Percentiles rank a stretch among this genome's conserved stretches.
phyloP scores from a whole-genome alignment of 192 early-diverging fungal genomes.

The Coemansia sp. region DNA sequence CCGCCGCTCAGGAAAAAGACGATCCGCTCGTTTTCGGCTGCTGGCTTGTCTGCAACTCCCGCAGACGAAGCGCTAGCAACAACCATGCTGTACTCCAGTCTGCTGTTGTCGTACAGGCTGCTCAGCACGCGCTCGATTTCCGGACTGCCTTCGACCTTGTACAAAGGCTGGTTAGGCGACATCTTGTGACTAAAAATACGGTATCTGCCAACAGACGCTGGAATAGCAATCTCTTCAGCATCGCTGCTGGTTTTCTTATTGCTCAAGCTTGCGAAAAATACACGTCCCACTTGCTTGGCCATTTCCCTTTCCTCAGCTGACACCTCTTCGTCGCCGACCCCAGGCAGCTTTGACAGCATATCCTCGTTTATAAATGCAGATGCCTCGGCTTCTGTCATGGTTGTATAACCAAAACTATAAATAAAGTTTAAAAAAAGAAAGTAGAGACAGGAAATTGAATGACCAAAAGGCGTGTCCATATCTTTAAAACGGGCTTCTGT shows the following conservation, averaged over 20 bases:
- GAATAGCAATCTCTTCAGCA: neutral
- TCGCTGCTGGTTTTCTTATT: neutral
- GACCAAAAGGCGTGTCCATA: neutral
- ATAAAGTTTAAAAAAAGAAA: neutral
- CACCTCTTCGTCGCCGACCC: conserved; percentile 26
- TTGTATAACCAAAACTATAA: neutral
- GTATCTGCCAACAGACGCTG: conserved; percentile 3
- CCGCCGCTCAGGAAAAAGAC: conserved; percentile 20
- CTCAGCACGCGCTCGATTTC: neutral
- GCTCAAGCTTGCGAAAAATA: neutral
- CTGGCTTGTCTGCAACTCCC: neutral
- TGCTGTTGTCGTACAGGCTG: conserved; percentile 1
- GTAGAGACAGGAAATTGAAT: neutral
- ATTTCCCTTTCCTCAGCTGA: conserved; percentile 11
- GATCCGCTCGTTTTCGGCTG: conserved; percentile 8
- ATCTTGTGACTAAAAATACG: conserved; percentile 11
- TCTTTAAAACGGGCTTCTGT: neutral
- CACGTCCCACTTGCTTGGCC: neutral
- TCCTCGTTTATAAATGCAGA: neutral
- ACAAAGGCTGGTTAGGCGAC: conserved; percentile 11
- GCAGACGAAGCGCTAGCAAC: conserved; percentile 10
- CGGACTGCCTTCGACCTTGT: conserved; percentile 10
- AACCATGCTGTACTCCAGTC: conserved; percentile 16
- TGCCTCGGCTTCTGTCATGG: neutral
- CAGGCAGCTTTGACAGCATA: conserved; percentile 1